phyloP scores from a whole-genome alignment of 2,329 filamentous ascomycete species.

The Pestalotiopsis sp. region DNA sequence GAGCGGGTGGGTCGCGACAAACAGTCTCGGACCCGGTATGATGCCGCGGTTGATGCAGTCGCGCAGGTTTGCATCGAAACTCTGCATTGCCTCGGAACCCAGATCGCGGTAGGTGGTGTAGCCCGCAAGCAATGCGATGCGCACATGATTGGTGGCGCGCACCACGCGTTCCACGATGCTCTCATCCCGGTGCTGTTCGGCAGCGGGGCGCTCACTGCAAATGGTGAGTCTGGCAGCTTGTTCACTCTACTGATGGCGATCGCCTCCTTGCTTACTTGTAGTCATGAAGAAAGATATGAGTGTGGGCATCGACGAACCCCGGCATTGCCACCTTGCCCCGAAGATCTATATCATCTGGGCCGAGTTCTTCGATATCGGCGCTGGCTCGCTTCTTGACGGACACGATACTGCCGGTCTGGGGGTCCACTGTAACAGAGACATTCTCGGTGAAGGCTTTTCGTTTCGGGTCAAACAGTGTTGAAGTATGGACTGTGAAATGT shows the following conservation, averaged over 20 bases:
- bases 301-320: constrained; percentile 58
- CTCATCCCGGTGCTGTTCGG: constrained; percentile 59
- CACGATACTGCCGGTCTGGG: constrained; percentile 42
- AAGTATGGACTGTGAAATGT: constrained; percentile 44
- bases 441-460: constrained; percentile 42
- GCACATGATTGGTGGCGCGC: constrained; percentile 55
- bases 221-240: neutral
- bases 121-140: constrained; percentile 55
- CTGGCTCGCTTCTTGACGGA: constrained; percentile 32
- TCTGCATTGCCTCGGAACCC: constrained; percentile 53
- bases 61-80: constrained; percentile 53
- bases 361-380: neutral
- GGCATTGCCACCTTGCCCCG: constrained; percentile 54
- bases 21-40: constrained; percentile 56
- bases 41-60: constrained; percentile 58
- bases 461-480: constrained; percentile 49
- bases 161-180: constrained; percentile 59
- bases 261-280: constrained; percentile 30
- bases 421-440: constrained; percentile 45
- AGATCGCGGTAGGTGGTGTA: constrained; percentile 63
- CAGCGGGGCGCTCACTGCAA: constrained; percentile 38
- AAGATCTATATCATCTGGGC: constrained; percentile 47
- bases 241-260: neutral
- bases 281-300: constrained; percentile 58
- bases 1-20: constrained; percentile 56